Percentiles rank a stretch among this genome's conserved stretches.
phyloP scores from a whole-genome alignment of 108 stramenopile genomes.

The Conticribra weissflogii region DNA sequence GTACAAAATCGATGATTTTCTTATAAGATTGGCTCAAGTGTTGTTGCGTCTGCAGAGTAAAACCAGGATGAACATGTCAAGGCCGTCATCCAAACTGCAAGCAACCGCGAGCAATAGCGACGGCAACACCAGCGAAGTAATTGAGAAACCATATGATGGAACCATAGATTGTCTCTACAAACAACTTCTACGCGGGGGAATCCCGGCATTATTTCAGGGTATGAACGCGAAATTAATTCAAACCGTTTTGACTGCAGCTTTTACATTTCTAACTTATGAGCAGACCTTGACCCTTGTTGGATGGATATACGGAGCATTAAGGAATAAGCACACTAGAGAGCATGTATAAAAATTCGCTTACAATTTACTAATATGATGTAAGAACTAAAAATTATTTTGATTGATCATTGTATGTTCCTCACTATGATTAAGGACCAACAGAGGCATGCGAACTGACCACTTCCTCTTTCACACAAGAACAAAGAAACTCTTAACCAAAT shows the following conservation, averaged over 20 bases:
- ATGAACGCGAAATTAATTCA: constrained; percentile 92
- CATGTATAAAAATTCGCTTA: no score
- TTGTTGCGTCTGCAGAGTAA: constrained; percentile 59
- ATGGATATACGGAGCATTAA: constrained; percentile 15
- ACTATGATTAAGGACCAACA: no score
- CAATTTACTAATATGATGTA: no score
- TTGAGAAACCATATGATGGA: constrained; percentile 45
- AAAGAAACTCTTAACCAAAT: no score
- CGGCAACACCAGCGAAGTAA: not conserved
- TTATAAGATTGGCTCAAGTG: constrained; percentile 60
- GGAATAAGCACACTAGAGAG: no score
- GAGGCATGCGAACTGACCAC: no score
- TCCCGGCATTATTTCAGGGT: constrained; percentile 78
- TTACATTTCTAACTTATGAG: constrained; percentile 92
- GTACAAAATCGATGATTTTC: no score
- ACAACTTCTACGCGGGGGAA: constrained; percentile 68
- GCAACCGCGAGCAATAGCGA: not conserved
- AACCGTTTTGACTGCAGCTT: constrained; percentile 88
- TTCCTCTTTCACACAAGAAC: no score
- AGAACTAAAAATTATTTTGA: no score
- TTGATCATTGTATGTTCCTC: no score
- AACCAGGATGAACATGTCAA: constrained; percentile 18
- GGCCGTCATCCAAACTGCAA: not conserved
- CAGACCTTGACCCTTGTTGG: constrained; percentile 66
- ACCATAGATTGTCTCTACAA: constrained; percentile 73